A percentile compares a stretch with the other conserved stretches of the same genome.
These are phyloP conservation scores for Solanum corneliomulleri DNA, from an alignment of 257 asterid species.

Conservation along the genomic window DNA sequence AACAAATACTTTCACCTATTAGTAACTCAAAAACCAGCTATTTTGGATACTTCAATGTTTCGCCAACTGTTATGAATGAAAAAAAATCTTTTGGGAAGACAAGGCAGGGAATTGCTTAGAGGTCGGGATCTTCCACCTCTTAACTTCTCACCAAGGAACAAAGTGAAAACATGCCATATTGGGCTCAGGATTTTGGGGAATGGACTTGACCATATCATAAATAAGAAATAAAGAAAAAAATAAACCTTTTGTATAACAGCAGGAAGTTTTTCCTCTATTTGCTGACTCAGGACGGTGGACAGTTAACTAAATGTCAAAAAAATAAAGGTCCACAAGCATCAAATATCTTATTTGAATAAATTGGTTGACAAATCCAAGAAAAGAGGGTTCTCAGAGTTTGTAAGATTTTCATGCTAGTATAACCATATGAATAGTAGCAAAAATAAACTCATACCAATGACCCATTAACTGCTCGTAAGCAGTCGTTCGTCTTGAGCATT, in stretches of 20 bases:
- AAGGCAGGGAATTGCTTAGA: background rate
- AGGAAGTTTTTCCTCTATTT: background rate
- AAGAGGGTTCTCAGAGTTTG: background rate
- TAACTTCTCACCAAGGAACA: background rate
- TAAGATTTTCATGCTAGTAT: background rate
- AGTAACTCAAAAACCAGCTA: background rate
- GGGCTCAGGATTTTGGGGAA: background rate
- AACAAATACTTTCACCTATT: background rate
- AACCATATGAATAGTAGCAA: background rate
- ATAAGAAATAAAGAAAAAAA: background rate
- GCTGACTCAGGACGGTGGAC: background rate
- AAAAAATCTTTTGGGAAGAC: background rate
- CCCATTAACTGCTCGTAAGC: constrained; percentile 80
- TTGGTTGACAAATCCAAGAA: background rate
- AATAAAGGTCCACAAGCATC: background rate
- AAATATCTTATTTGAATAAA: background rate
- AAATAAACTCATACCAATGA: constrained; percentile 49
- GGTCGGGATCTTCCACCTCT: background rate
- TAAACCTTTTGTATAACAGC: background rate
- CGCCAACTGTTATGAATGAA: background rate
- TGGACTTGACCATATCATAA: background rate
- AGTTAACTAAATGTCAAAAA: background rate
- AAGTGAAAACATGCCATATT: background rate
- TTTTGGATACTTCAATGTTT: background rate
- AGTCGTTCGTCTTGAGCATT: constrained; percentile 95